Evolutionary conservation across 106 monocot species (phyloP), one percentile per base, ranked within the genome.

Genomic region (Xerophyta viscosa): DNA sequence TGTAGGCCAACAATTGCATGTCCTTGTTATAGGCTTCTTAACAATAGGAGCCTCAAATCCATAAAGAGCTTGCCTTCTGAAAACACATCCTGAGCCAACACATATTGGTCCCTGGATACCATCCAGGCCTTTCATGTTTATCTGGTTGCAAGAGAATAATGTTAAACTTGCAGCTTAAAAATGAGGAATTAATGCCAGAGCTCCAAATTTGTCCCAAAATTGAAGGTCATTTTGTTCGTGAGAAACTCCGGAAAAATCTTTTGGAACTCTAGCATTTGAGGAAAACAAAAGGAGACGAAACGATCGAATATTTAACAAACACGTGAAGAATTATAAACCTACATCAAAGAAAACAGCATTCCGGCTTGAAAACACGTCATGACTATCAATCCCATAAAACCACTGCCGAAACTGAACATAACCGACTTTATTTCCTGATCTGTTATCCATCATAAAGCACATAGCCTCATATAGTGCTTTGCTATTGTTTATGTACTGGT

Each of bases 261-360:
- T n/a, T n/a, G n/a, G n/a, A n/a, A n/a, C n/a, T n/a, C n/a, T n/a
- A n/a, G n/a, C n/a, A n/a, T n/a, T n/a, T n/a, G n/a, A n/a, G n/a
- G n/a, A n/a, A n/a, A n/a, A n/a, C n/a, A n/a, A n/a, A n/a, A n/a
- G n/a, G n/a, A n/a, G n/a, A n/a, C n/a, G n/a, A n/a, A n/a, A n/a
- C n/a, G n/a, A n/a, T n/a, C n/a, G n/a, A n/a, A n/a, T n/a, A n/a
- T n/a, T n/a, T n/a, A n/a, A n/a, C n/a, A n/a, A n/a, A n/a, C n/a
- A n/a, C n/a, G n/a, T n/a, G n/a, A n/a, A n/a, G n/a, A n/a, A n/a
- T n/a, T n/a, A n/a, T n/a, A n/a, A 20, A 18, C 79, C 70, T 65
- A 93, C 88, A 54, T 93, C 88, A 43, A 93, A 88, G 84, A 93
- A 88, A 61, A 93, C 88, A 1, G 93, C 88, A 64, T 92, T 92